Conservation (phyloP, 75 land plant genomes). For the Cupressus sempervirens region DNA sequence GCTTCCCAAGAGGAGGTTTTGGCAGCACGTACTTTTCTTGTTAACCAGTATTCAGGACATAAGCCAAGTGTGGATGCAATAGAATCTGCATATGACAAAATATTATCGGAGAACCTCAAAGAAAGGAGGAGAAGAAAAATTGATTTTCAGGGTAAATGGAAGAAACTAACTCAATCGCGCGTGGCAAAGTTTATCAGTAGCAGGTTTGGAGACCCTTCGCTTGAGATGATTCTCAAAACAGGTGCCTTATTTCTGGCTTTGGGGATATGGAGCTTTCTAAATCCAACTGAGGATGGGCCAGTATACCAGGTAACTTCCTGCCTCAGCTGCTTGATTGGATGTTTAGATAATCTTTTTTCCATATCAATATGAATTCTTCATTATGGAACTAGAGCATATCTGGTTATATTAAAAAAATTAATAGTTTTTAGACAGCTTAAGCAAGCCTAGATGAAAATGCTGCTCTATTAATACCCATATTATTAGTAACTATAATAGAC, state of each 20-base stretch:
- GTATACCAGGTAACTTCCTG: constrained; percentile 43
- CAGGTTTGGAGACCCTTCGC: constrained; percentile 61
- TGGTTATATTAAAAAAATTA: not conserved
- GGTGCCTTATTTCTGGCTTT: constrained; percentile 46
- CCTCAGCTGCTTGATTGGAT: not conserved
- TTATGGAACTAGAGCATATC: not conserved
- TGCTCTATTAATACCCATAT: not conserved
- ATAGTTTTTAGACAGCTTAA: not conserved
- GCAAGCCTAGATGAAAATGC: not conserved
- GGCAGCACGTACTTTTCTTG: constrained; percentile 67
- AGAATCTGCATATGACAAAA: constrained; percentile 89
- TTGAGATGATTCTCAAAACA: constrained; percentile 47
- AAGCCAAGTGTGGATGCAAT: constrained; percentile 79
- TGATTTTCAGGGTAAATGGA: constrained; percentile 56
- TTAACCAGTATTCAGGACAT: constrained; percentile 65
- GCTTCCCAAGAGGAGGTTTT: constrained; percentile 87
- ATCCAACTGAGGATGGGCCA: constrained; percentile 75
- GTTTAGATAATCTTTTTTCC: not conserved
- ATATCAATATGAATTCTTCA: not conserved
- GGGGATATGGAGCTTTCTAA: constrained; percentile 60
- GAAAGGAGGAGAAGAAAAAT: constrained; percentile 70
- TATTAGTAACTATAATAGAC: not conserved
- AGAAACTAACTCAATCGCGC: constrained; percentile 51
- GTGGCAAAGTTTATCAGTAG: constrained; percentile 38
- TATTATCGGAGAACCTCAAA: constrained; percentile 70